Percentiles rank a stretch among this genome's conserved stretches.
Conservation (phyloP, 176 grass and related monocot species). For the Oryza longistaminata region DNA sequence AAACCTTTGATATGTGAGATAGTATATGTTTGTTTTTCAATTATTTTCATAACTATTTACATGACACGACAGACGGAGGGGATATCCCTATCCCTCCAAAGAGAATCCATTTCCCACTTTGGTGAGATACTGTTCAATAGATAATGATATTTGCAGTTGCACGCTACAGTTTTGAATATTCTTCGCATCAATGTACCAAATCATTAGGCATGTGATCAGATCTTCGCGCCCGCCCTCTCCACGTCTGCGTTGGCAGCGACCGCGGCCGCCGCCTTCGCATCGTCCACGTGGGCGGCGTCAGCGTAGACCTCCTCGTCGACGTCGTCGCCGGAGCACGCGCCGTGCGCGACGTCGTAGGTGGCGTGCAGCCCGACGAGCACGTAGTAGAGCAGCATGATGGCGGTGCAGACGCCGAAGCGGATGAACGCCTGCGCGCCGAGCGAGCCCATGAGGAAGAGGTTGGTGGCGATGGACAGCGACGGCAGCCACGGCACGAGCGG, state of each 20-base stretch:
- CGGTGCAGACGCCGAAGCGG: slow-evolving; percentile 70
- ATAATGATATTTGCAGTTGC: neutral
- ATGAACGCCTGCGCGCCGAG: slow-evolving; percentile 68
- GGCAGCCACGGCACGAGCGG: slow-evolving; percentile 92
- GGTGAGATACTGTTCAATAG: neutral
- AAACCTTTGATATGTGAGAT: too few relatives aligned
- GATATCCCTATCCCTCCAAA: too few relatives aligned
- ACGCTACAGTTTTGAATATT: neutral
- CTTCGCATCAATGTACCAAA: neutral
- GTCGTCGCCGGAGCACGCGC: slow-evolving; percentile 25
- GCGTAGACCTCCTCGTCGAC: neutral
- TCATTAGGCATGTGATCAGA: neutral
- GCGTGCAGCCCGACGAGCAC: slow-evolving; percentile 82
- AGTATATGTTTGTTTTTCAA: too few relatives aligned
- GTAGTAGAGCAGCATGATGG: slow-evolving; percentile 86
- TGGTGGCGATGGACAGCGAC: slow-evolving; percentile 90
- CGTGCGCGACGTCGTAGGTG: slow-evolving; percentile 84
- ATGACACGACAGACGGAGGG: too few relatives aligned
- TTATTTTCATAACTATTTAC: too few relatives aligned
- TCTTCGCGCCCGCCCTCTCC: slow-evolving; percentile 37
- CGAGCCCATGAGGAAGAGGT: slow-evolving; percentile 97
- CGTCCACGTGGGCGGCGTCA: neutral
- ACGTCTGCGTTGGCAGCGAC: slow-evolving; percentile 25
- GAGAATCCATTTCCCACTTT: neutral
- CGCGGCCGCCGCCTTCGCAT: neutral